Evolutionary conservation across 257 asterid species (phyloP), one percentile per base, ranked within the genome.

Genomic region (Handroanthus guayacan): DNA sequence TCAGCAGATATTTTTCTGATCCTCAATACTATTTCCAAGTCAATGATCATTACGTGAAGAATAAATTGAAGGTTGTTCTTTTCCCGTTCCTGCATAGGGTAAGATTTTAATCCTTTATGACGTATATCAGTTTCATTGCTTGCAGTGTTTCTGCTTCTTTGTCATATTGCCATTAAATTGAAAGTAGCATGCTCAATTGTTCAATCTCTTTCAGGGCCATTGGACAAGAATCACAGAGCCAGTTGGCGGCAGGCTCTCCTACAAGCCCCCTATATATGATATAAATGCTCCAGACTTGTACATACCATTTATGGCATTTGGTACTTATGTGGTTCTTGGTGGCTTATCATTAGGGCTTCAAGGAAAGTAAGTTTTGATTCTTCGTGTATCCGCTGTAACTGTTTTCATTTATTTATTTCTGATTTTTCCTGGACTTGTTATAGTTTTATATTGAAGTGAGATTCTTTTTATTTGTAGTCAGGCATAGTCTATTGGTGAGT

Each of bases 1-100:
- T 86, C 48, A 86, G 85, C 78, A 79, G 88, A 69, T 86, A 86
- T 64, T 84, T 86, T 56, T 86, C 88, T 38, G 88, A 86, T 57
- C 90, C 90, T 62, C 90, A 84, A 72, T 86, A 86, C 80, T 86
- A 86, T 80, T 86, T 86, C 81, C 90, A 86, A 84, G 88, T 86
- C 66, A 86, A 86, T 65, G 90, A 86, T 48, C 88, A 84, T n/a
- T 86, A 86, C 37, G 90, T 86, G 82, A 86, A 68, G 87, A 86
- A 86, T 62, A 86, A 86, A 73, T 78, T 86, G 83, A 86, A 86
- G 84, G 84, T 86, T 47, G 87, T 86, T 77, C 90, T 86, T 66
- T 86, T 86, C 74, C 90, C 90, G 1, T 86, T 86, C 72, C 79
- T 86, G 60, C 90, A 86, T 82, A 84, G 88, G 88, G 90, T 86